These are phyloP conservation scores for Coelastrella sp. DNA, from an alignment of 139 green algal genomes.

Conservation along the genomic window DNA sequence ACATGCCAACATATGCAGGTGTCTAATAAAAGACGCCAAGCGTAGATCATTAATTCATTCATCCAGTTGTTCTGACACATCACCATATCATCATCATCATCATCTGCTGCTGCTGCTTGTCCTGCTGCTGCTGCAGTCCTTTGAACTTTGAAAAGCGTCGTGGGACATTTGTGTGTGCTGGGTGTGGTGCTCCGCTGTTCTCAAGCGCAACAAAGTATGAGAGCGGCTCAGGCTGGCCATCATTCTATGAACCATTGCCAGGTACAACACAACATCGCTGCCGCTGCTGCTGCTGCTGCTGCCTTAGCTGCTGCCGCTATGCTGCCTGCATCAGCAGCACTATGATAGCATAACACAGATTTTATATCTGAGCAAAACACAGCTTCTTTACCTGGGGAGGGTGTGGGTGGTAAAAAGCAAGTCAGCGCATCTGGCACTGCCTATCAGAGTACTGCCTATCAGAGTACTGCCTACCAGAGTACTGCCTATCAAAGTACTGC, in stretches of 20 bases:
- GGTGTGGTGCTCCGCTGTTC: slow-evolving; percentile 80
- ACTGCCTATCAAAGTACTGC: too few species aligned
- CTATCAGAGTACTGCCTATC: too few species aligned
- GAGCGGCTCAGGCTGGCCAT: slow-evolving; percentile 77
- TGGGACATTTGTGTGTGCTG: slow-evolving; percentile 71
- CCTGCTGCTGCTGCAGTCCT: slow-evolving; percentile 45
- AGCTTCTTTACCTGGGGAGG: too few species aligned
- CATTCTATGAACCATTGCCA: slow-evolving; percentile 78
- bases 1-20: not conserved
- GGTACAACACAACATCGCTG: not conserved
- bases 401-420: too few species aligned
- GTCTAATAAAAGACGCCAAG: not conserved
- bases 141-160: slow-evolving; percentile 82
- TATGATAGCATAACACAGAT: not conserved
- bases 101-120: not conserved
- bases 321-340: not conserved
- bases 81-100: not conserved
- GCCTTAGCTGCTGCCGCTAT: not conserved
- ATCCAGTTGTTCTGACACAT: too few species aligned
- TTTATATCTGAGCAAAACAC: too few species aligned
- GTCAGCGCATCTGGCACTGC: too few species aligned
- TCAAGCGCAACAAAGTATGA: slow-evolving; percentile 82
- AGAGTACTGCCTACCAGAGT: too few species aligned
- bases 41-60: not conserved
- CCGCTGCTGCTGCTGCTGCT: not conserved